phyloP scores from a whole-genome alignment of 139 green algal genomes.

The Chlamydomonas eustigma region DNA sequence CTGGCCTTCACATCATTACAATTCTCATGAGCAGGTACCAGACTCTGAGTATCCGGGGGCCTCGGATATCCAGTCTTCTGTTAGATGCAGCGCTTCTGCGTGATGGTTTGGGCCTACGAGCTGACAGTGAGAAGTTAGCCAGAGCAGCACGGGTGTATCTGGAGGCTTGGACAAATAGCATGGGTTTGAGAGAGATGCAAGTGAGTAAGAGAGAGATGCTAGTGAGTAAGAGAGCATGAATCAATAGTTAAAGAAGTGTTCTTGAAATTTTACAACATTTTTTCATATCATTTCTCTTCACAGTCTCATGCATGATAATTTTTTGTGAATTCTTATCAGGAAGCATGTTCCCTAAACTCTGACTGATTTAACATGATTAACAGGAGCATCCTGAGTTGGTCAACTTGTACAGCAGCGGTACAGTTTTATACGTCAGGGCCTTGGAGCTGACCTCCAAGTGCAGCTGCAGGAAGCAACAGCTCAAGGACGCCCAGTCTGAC shows the following conservation, averaged over 20 bases:
- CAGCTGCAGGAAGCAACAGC: not conserved
- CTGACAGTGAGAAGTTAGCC: constrained; percentile 14
- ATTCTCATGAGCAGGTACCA: constrained; percentile 6
- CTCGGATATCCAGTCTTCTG: constrained; percentile 14
- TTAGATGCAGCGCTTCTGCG: constrained; percentile 21
- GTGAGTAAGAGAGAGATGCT: not conserved
- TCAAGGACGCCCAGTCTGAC: not conserved
- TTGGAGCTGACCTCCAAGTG: constrained; percentile 5
- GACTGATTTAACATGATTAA: too few relatives aligned
- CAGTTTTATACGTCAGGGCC: constrained; percentile 17
- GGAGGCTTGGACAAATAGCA: not conserved
- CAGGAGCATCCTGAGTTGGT: constrained; percentile 30
- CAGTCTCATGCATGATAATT: too few relatives aligned
- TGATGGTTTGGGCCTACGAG: constrained; percentile 26
- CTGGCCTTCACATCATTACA: not conserved
- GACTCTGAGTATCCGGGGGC: constrained; percentile 15
- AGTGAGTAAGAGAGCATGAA: too few relatives aligned
- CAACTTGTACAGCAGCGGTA: constrained; percentile 37
- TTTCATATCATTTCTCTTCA: too few relatives aligned
- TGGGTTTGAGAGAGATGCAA: constrained; percentile 31
- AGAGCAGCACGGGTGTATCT: not conserved
- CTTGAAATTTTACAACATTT: too few relatives aligned
- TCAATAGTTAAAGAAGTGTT: too few relatives aligned
- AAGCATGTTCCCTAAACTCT: too few relatives aligned
- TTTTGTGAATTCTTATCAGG: too few relatives aligned